A percentile compares a stretch with the other conserved stretches of the same genome.
These are phyloP conservation scores for Cladosporium sp. DNA, from an alignment of 2,329 filamentous ascomycete species.

Conservation along the genomic window DNA sequence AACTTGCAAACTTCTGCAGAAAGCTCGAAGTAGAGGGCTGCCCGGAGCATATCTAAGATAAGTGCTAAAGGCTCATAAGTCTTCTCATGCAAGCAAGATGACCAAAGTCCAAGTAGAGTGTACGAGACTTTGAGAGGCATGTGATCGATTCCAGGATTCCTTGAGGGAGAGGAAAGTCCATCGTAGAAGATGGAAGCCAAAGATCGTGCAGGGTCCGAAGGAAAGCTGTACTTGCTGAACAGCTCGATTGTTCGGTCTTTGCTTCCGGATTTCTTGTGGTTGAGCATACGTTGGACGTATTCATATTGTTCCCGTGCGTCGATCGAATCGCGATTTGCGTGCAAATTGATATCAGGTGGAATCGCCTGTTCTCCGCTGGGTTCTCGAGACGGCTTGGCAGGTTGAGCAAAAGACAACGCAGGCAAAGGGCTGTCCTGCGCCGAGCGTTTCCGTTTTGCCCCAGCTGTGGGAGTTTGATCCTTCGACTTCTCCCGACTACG, in stretches of 20 bases:
- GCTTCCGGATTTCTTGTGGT: slow-evolving; percentile 54
- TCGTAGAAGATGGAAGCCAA: slow-evolving; percentile 66
- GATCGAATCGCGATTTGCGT: not conserved
- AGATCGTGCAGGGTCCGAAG: slow-evolving; percentile 58
- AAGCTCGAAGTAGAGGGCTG: slow-evolving; percentile 60
- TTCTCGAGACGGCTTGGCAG: slow-evolving; percentile 8
- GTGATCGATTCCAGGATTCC: slow-evolving; percentile 18
- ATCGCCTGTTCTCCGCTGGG: not conserved
- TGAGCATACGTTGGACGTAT: slow-evolving; percentile 59
- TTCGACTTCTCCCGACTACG: slow-evolving; percentile 45
- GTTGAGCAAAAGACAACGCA: slow-evolving; percentile 35
- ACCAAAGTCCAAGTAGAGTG: slow-evolving; percentile 64
- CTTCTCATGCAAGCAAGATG: slow-evolving; percentile 60
- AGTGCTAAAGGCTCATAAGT: slow-evolving; percentile 62
- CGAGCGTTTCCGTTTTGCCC: slow-evolving; percentile 65
- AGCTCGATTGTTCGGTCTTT: slow-evolving; percentile 64
- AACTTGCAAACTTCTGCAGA: slow-evolving; percentile 57
- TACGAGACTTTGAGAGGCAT: slow-evolving; percentile 63
- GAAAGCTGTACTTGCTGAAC: slow-evolving; percentile 61
- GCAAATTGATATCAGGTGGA: not conserved
- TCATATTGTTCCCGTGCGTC: slow-evolving; percentile 20
- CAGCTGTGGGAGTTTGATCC: slow-evolving; percentile 56
- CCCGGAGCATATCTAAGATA: slow-evolving; percentile 60
- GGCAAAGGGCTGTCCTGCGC: slow-evolving; percentile 62
- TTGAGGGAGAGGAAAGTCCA: slow-evolving; percentile 47